Conservation (phyloP, 768 basidiomycete genomes). For the Amyloporia xantha region DNA sequence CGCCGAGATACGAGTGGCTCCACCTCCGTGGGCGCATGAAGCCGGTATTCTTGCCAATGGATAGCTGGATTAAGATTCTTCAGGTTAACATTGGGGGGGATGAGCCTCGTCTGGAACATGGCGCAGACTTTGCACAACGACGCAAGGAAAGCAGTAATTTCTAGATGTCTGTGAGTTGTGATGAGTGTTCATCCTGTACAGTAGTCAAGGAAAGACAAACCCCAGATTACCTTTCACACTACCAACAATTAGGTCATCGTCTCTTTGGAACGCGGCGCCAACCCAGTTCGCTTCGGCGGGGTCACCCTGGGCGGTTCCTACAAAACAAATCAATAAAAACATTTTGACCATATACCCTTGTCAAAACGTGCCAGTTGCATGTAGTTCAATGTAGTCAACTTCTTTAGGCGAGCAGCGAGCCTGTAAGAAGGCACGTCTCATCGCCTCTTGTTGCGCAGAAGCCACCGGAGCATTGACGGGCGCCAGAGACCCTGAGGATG, state of each 20-base stretch:
- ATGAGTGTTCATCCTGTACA: neutral
- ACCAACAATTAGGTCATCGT: constrained; percentile 31
- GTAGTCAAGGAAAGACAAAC: constrained; percentile 18
- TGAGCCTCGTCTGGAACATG: constrained; percentile 28
- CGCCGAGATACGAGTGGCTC: constrained; percentile 21
- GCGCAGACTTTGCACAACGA: constrained; percentile 38
- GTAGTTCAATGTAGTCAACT: constrained; percentile 43
- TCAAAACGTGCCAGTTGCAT: constrained; percentile 35
- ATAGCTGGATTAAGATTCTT: constrained; percentile 30
- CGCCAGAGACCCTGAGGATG: constrained; percentile 29
- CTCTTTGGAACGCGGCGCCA: constrained; percentile 30
- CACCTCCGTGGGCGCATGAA: constrained; percentile 30
- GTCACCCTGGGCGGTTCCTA: constrained; percentile 39
- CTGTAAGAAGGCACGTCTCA: constrained; percentile 29
- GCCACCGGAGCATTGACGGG: constrained; percentile 34
- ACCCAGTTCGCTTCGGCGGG: constrained; percentile 46
- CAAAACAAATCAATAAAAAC: neutral
- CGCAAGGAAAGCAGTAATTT: constrained; percentile 38
- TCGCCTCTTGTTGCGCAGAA: constrained; percentile 31
- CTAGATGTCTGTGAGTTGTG: constrained; percentile 26
- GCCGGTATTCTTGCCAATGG: constrained; percentile 31
- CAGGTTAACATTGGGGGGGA: constrained; percentile 38
- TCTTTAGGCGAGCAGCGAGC: constrained; percentile 29
- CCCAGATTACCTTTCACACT: constrained; percentile 44
- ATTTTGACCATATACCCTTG: neutral